phyloP scores from a whole-genome alignment of 441 rosid species.

The Dalechampia spathulata region DNA sequence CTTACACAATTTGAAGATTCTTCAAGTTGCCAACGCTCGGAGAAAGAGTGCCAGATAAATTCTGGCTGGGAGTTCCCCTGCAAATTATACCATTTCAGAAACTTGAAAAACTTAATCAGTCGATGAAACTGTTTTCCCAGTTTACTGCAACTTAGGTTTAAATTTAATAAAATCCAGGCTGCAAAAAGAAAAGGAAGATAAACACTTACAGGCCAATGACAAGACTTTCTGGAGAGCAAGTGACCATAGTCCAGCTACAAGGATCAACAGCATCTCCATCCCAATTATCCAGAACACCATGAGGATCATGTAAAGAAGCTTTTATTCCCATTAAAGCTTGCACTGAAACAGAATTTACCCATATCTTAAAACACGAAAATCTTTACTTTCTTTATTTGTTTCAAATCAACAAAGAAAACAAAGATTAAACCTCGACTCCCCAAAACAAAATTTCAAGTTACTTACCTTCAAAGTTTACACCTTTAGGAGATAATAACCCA shows the following conservation, averaged over 20 bases:
- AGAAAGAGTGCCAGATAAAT: conserved; percentile 86
- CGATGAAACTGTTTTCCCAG: neutral
- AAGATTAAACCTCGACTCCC: neutral
- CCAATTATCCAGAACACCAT: conserved; percentile 94
- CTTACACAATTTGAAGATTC: conserved; percentile 91
- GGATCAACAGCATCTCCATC: conserved; percentile 98
- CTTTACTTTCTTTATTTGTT: neutral
- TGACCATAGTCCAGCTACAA: conserved; percentile 98
- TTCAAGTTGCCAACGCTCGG: conserved; percentile 92
- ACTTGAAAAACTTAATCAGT: neutral
- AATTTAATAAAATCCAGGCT: no score
- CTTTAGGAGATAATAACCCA: conserved; percentile 84
- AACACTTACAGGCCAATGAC: conserved; percentile 87
- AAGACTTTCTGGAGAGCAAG: conserved; percentile 82
- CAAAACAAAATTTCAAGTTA: conserved; percentile 3
- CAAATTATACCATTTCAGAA: conserved; percentile 17
- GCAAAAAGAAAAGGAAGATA: no score
- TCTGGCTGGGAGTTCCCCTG: conserved; percentile 97
- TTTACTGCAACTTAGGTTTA: no score
- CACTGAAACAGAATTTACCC: conserved; percentile 33
- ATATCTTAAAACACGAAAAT: conserved; percentile 17
- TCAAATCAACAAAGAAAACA: conserved; percentile 8
- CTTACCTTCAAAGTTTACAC: conserved; percentile 95
- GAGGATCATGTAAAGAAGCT: conserved; percentile 76
- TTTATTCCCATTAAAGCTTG: conserved; percentile 90